phyloP scores from a whole-genome alignment of 2,329 filamentous ascomycete species.

The Pseudodiploospora longispora region DNA sequence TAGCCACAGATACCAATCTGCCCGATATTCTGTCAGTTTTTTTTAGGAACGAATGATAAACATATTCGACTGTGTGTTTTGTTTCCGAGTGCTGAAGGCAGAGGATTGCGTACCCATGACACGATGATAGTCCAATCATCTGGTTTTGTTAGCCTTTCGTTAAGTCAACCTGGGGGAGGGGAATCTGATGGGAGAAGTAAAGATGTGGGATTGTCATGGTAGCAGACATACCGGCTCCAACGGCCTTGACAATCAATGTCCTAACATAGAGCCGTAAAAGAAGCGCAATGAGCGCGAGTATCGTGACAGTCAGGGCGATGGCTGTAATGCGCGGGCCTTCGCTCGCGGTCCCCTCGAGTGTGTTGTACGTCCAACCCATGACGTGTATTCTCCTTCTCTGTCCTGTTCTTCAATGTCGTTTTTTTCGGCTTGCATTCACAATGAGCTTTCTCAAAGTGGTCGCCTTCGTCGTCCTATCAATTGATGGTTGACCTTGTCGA shows the following conservation, averaged over 20 bases:
- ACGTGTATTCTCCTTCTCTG: neutral
- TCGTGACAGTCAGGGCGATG: slow-evolving; percentile 21
- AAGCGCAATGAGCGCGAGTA: slow-evolving; percentile 22
- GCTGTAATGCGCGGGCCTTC: slow-evolving; percentile 23
- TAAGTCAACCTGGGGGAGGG: too few species aligned
- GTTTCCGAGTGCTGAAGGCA: neutral
- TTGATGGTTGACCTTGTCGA: too few species aligned
- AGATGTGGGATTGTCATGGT: neutral
- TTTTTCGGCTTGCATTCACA: too few species aligned
- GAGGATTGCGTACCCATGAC: slow-evolving; percentile 17
- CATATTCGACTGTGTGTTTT: neutral
- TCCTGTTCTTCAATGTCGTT: neutral
- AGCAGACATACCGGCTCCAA: slow-evolving; percentile 15
- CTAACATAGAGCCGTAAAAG: slow-evolving; percentile 27
- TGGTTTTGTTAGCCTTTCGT: neutral
- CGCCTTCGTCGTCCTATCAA: too few species aligned
- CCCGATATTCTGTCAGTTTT: neutral
- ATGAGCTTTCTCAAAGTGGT: too few species aligned
- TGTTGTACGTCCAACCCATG: slow-evolving; percentile 32
- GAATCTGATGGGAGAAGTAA: too few species aligned
- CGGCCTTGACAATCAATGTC: slow-evolving; percentile 23
- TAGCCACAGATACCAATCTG: slow-evolving; percentile 27
- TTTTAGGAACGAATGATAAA: too few species aligned
- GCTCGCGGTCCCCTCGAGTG: slow-evolving; percentile 22
- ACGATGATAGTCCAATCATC: slow-evolving; percentile 14